These are phyloP conservation scores for Ascoidea rubescens DNA, from an alignment of 805 yeast genomes.

Conservation along the genomic window DNA sequence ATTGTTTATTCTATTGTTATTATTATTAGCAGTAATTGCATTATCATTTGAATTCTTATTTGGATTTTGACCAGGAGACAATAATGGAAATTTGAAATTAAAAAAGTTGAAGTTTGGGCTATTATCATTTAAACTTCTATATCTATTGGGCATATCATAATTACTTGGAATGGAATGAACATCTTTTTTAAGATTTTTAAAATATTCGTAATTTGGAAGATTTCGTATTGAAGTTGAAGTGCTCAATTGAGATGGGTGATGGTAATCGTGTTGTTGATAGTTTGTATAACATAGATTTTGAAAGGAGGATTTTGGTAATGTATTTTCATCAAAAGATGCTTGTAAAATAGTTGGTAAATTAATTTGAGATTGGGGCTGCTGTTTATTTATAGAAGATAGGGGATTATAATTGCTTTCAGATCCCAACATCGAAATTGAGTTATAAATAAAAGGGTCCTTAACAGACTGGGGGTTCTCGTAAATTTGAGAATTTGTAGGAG, in stretches of 20 bases:
- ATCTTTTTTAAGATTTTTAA: slow-evolving; percentile 2
- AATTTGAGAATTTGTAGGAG: slow-evolving; percentile 6
- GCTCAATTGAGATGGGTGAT: not conserved
- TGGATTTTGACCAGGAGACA: not conserved
- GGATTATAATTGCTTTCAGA: not conserved
- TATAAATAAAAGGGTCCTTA: not conserved
- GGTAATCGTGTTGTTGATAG: too few relatives aligned
- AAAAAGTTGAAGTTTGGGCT: not conserved
- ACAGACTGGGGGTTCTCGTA: not conserved
- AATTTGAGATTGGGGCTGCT: not conserved
- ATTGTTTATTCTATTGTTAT: not conserved
- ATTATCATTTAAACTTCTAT: not conserved
- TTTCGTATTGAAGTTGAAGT: slow-evolving; percentile 1
- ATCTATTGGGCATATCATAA: not conserved
- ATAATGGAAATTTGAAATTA: not conserved
- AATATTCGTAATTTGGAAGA: not conserved
- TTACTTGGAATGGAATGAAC: not conserved
- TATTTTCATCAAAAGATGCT: too few relatives aligned
- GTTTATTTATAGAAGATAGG: too few relatives aligned
- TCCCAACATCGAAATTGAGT: not conserved
- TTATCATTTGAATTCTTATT: not conserved
- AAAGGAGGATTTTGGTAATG: too few relatives aligned
- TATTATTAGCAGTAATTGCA: not conserved
- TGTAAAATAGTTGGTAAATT: not conserved
- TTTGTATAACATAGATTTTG: too few relatives aligned